phyloP scores from a whole-genome alignment of 148 eudicot genomes.

The Simmondsia chinensis region DNA sequence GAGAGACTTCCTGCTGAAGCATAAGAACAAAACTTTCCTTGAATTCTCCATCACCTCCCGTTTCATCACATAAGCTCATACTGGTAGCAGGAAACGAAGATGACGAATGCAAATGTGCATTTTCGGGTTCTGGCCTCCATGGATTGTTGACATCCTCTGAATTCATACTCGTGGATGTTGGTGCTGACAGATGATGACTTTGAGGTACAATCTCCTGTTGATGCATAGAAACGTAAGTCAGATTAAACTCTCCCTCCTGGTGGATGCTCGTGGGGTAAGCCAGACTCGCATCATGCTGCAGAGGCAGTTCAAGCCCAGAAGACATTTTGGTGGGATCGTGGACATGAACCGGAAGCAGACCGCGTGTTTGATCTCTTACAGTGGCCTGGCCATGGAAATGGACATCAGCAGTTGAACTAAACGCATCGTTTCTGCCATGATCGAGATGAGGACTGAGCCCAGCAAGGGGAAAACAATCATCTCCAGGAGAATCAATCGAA shows the following conservation, averaged over 20 bases:
- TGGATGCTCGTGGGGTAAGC: constrained; percentile 8
- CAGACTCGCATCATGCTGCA: neutral
- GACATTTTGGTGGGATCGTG: constrained; percentile 26
- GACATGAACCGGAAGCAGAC: constrained; percentile 17
- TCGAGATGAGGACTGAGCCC: constrained; percentile 48
- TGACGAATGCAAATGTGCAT: no score
- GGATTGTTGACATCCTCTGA: constrained; percentile 2
- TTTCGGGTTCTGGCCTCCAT: constrained; percentile 16
- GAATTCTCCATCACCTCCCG: constrained; percentile 27
- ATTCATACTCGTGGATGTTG: constrained; percentile 7
- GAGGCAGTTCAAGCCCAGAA: constrained; percentile 4
- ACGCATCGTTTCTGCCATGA: constrained; percentile 36
- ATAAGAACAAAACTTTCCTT: constrained; percentile 3
- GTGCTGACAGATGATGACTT: constrained; percentile 8
- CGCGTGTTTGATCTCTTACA: constrained; percentile 13
- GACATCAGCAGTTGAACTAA: constrained; percentile 42
- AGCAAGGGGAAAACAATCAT: constrained; percentile 59
- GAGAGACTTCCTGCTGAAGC: constrained; percentile 4
- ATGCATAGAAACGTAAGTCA: constrained; percentile 2
- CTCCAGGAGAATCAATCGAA: constrained; percentile 42
- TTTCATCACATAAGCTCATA: no score
- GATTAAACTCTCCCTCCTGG: constrained; percentile 25
- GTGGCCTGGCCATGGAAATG: constrained; percentile 32
- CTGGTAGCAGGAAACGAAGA: no score
- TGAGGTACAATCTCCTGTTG: constrained; percentile 4